A percentile compares a stretch with the other conserved stretches of the same genome.
Evolutionary conservation across 2,329 filamentous ascomycete genomes (phyloP).

Genomic region (Colletotrichum sp.): DNA sequence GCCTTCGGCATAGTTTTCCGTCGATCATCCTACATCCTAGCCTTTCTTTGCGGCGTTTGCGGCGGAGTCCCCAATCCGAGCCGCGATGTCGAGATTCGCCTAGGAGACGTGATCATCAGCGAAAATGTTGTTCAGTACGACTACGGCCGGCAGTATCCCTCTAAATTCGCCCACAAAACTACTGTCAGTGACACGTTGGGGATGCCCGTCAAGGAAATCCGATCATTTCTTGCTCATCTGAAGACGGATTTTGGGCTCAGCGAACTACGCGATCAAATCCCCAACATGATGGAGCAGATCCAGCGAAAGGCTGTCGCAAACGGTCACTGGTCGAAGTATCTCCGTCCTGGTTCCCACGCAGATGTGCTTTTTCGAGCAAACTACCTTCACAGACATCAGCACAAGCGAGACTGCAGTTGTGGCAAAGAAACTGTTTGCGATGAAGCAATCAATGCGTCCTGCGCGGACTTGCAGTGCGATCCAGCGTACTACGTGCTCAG

Average conservation of each 20-base stretch:
- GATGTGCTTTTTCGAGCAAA: slow-evolving; percentile 34
- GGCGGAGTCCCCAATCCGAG: slow-evolving; percentile 35
- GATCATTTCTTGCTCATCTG: slow-evolving; percentile 23
- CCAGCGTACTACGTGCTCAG: background rate
- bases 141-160: slow-evolving; percentile 27
- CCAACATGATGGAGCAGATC: background rate
- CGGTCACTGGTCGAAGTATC: slow-evolving; percentile 3
- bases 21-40: too few species aligned
- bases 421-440: background rate
- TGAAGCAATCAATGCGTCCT: slow-evolving; percentile 19
- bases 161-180: slow-evolving; percentile 27
- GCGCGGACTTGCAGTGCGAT: slow-evolving; percentile 29
- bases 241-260: slow-evolving; percentile 13
- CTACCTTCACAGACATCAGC: slow-evolving; percentile 37
- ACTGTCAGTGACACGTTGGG: slow-evolving; percentile 28
- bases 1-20: slow-evolving; percentile 36
- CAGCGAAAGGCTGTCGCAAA: background rate
- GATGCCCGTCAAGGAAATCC: slow-evolving; percentile 30
- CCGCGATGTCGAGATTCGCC: slow-evolving; percentile 12
- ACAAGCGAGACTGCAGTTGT: background rate
- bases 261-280: background rate
- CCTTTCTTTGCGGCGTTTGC: slow-evolving; percentile 43
- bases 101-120: slow-evolving; percentile 39
- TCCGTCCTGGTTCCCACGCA: slow-evolving; percentile 28
- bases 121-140: slow-evolving; percentile 32